Evolutionary conservation across 2,329 filamentous ascomycete genomes (phyloP), one percentile per base, ranked within the genome.

Genomic region (Curvularia sp.): DNA sequence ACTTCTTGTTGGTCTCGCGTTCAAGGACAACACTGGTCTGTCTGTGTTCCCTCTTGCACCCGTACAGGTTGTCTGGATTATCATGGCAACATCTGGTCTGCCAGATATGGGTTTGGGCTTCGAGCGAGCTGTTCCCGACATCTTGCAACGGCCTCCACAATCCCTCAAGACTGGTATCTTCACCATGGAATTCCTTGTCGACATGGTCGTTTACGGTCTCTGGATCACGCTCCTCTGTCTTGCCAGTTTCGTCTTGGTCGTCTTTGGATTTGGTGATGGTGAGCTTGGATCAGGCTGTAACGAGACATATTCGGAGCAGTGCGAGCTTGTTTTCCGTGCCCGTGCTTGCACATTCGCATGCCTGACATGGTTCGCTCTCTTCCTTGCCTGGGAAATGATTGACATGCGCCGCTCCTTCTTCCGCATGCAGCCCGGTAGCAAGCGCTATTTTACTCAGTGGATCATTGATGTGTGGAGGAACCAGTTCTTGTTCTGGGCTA

Each of bases 361-460:
- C 64, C 82, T 92, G 52, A 92, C 89, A 0, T 92, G 89, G 89
- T 89, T 89, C 66, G 88, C 89, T 0, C 83, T 92, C 18, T 90
- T 92, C 79, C 81, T 91, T 5, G 90, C 90, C 0, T 93, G 90
- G 90, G 89, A 93, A 74, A 89, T 91, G 84, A 83, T 91, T 59
- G 84, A 90, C 68, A 84, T 89, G 78, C 87, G 89, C 22, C 85
- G 88, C 43, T 88, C 85, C 7, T 90, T 93, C 80, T 92, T 93
- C 84, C 83, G 85, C 67, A 90, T 92, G 86, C 85, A 90, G 68
- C 86, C 88, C 0, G 80, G 81, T 15, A 85, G 83, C 24, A 86
- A 84, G 68, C 79, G 58, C 33, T 63, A 63, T 42, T 65, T 65
- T 26, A 74, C 72, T 0, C 86, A 89, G 68, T 91, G 88, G 88